A percentile compares a stretch with the other conserved stretches of the same genome.
Conservation (phyloP, 2,329 filamentous ascomycete genomes). For the Botrytis elliptica region DNA sequence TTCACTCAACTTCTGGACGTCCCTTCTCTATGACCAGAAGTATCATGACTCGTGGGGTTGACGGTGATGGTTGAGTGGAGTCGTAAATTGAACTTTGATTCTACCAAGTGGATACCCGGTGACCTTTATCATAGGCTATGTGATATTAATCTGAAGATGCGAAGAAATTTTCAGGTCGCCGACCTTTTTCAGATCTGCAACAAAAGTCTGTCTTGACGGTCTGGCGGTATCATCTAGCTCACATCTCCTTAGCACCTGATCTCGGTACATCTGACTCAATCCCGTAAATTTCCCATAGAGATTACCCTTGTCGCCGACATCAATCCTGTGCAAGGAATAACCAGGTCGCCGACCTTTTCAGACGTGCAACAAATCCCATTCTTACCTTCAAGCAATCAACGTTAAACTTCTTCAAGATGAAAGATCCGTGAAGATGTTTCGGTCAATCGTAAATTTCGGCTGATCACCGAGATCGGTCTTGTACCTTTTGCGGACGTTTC, state of each 20-base stretch:
- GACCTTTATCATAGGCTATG: slow-evolving; percentile 4
- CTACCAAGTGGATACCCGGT: slow-evolving; percentile 1
- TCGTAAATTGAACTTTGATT: neutral
- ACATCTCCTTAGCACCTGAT: neutral
- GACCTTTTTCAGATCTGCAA: slow-evolving; percentile 18
- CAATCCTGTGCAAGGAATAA: slow-evolving; percentile 6
- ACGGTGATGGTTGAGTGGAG: neutral
- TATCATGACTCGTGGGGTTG: neutral
- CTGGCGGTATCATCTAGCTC: neutral
- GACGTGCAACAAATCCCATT: slow-evolving; percentile 17
- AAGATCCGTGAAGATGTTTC: slow-evolving; percentile 1
- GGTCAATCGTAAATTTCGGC: neutral
- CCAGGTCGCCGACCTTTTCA: slow-evolving; percentile 15
- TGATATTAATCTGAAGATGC: neutral
- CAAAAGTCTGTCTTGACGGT: neutral
- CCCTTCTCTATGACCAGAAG: neutral
- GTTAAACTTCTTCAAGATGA: slow-evolving; percentile 9
- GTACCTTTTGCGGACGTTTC: neutral
- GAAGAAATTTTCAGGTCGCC: neutral
- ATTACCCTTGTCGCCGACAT: neutral
- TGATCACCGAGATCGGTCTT: neutral
- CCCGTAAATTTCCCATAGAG: neutral
- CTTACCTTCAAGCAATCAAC: neutral
- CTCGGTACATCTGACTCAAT: neutral
- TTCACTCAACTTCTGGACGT: neutral